Base-by-base conservation (phyloP, 148 eudicot species). In the Amaranthus palmeri region DNA sequence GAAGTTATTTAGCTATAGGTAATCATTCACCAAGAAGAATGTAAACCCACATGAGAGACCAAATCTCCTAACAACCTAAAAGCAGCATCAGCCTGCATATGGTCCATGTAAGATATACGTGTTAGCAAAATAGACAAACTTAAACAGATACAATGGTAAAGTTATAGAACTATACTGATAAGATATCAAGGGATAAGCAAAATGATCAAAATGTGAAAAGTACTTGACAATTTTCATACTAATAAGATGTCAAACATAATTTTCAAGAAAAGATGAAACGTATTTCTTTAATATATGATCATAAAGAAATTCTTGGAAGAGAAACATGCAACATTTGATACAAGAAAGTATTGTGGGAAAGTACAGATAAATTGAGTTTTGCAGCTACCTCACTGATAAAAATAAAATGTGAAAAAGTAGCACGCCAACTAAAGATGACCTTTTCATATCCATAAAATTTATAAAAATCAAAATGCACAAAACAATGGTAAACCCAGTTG, bases 41-140 rank as follows among this genome's bases (percentile, higher is more conserved):
- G 53, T 40, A 46, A 25, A 71, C 92, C 68, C 79, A 91, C 98
- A 78, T 73, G 80, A 54, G 84, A 76, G 67, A 91, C 83, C 72
- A 95, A 65, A 74, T 85, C 83, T 45, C 93, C 86, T 61, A 95
- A 89, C 67, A 95, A 87, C 72, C 78, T 83, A 66, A 95, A 82
- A 59, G 96, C 91, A 77, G 92, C 92, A 86, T 95, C 99, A 55
- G 86, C 92, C 98, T 95, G 88, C 77, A 83, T 42, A 74, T 11
- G 40, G 54, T 47, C 57, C 65, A 61, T 63, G 62, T 56, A 25
- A 71, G 61, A 67, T 15, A 53, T 42, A 44, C 63, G 56, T 42
- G 57, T 8, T 45, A 72, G 54, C 10, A 9, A 65, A 10, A 14
- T 36, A n/a, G 15, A 10, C 46, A 49, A 25, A 17, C 45, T 58